Base-by-base conservation (phyloP, 2,329 filamentous ascomycete species). In the Fusarium sulawesiense region DNA sequence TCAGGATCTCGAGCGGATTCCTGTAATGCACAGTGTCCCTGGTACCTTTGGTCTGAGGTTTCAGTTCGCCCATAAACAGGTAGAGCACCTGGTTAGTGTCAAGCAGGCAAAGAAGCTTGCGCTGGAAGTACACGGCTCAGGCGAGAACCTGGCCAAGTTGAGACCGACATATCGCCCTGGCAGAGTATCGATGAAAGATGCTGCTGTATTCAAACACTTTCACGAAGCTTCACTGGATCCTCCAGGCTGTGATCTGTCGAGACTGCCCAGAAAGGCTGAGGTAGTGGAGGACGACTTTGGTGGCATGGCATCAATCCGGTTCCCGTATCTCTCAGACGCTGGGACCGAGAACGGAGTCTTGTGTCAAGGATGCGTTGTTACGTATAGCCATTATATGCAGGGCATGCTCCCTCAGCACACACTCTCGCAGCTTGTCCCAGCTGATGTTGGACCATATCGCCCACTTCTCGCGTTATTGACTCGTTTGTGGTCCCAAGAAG, bases 51-150 rank as follows among this genome's bases (percentile, higher is more conserved):
- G 50, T 41, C 45, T 74, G 21, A 68, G 68, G 29, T 50, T 71
- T 21, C 56, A 55, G 44, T 70, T 67, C 27, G 47, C 63, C 20
- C 66, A 66, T 16, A 54, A 64, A 25, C 56, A 57, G n/a, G 54
- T 60, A 20, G 58, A 66, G n/a, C 70, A 61, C 11, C 64, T 78
- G 20, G 74, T 78, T 27, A 77, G 75, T 61, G 71, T 76, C 16
- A 76, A 73, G 55, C 73, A 77, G 29, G 73, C 65, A 20, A 77
- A 77, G 57, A 34, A 73, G 16, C 66, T 79, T 20, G 75, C 69
- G 6, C 56, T 77, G 27, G 50, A 68, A 13, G 56, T 76, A 20
- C 74, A 78, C 42, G 74, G 74, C 12, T 76, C 73, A 10, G n/a
- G 30, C 18, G 61, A 68, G 41, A 47, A 58, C 29, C 29, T 70